Evolutionary conservation across 1,139 yeast genomes (phyloP).

Genomic region (Kodamaea sp.): DNA sequence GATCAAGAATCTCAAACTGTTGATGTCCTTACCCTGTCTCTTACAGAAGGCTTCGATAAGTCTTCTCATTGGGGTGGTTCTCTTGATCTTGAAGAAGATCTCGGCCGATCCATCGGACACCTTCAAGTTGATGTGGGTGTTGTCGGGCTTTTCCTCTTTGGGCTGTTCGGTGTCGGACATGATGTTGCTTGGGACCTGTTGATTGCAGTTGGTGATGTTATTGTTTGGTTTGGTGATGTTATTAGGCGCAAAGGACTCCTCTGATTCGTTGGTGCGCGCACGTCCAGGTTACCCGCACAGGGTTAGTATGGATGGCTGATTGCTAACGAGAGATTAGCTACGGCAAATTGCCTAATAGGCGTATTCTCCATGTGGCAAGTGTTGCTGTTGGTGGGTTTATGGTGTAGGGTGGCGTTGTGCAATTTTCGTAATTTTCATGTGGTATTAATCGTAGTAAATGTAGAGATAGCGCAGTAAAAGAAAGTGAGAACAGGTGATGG

Average conservation of each 20-base stretch:
- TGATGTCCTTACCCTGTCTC: slow-evolving; percentile 89
- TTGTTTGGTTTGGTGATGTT: no score
- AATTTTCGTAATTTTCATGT: no score
- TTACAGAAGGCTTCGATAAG: slow-evolving; percentile 98
- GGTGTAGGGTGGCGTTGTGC: no score
- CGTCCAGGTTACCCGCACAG: slow-evolving; percentile 5
- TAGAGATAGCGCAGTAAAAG: no score
- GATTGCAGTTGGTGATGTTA: not conserved
- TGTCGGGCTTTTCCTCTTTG: slow-evolving; percentile 60
- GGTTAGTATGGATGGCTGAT: no score
- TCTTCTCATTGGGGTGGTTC: slow-evolving; percentile 88
- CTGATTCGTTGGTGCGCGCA: slow-evolving; percentile 4
- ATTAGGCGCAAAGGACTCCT: not conserved
- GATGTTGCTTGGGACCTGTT: slow-evolving; percentile 5
- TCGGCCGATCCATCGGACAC: slow-evolving; percentile 94
- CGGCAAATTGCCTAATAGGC: no score
- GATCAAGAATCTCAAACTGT: slow-evolving; percentile 81
- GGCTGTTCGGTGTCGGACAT: slow-evolving; percentile 50
- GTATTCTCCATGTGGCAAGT: no score
- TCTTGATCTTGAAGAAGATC: slow-evolving; percentile 92
- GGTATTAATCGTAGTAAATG: no score
- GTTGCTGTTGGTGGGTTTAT: no score
- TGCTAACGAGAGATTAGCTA: no score
- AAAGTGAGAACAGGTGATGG: no score
- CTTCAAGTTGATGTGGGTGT: slow-evolving; percentile 84